Evolutionary conservation across 306 rosid genomes (phyloP), one percentile per base, ranked within the genome.

Genomic region (Cicer arietinum): DNA sequence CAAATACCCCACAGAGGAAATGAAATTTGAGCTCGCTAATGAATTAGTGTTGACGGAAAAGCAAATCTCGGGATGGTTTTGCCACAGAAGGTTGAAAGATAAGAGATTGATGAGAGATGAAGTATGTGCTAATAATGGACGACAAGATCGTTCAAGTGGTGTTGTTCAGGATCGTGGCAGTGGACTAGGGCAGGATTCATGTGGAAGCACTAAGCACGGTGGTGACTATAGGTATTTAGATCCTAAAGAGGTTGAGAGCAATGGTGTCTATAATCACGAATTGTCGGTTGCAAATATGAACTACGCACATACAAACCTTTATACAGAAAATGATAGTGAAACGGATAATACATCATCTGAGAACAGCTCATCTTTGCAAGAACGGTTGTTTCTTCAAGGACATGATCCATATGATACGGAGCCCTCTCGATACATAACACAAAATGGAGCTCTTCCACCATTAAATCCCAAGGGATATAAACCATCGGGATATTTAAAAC

Each of bases 31-130:
- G 68, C 86, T 93, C 73, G 89, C 96, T 0, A 93, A 80, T 48
- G 81, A 84, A 80, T 76, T 91, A 77, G 88, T 84, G 35, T 79
- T 93, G 86, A 86, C 98, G 71, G 97, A 89, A 84, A 91, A 93
- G 84, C 98, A 93, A 87, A 79, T 93, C 60, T 91, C 97, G 62
- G 97, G 97, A 77, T 93, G 98, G 98, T 93, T 93, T 86, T 93
- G 98, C 86, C 98, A 93, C 88, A 89, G 98, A 87, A 81, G 98
- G 81, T 84, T 93, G 79, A 93, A 93, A 78, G 97, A 93, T 77
- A 93, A 91, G 82, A 84, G 86, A 80, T 73, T 84, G 84, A 72
- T 67, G 53, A 83, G 79, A 78, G 90, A 81, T 37, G 98, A 91
- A 75, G 77, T 85, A 8, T 67, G 37, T 70, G 81, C 83, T 37